phyloP scores from a whole-genome alignment of 495 filamentous ascomycete species.

The Filosporella fistucella region DNA sequence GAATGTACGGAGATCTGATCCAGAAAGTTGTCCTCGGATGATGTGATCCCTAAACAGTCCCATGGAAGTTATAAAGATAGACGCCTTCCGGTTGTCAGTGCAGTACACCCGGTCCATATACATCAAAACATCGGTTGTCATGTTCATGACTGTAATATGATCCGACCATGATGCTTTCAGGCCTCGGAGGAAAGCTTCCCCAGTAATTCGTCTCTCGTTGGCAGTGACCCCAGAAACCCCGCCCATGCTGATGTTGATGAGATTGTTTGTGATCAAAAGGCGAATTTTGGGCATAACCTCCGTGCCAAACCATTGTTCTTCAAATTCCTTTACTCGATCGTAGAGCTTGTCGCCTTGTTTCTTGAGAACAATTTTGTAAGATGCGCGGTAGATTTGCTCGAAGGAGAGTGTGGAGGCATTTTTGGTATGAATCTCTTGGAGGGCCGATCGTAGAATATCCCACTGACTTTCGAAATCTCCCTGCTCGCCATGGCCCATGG shows the following conservation, averaged over 20 bases:
- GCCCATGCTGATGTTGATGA: constrained; percentile 43
- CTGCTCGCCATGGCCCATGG: constrained; percentile 14
- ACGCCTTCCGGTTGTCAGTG: constrained; percentile 63
- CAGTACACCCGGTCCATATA: constrained; percentile 91
- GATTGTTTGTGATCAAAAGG: constrained; percentile 54
- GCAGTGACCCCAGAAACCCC: constrained; percentile 51
- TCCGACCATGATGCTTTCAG: constrained; percentile 79
- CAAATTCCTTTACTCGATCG: constrained; percentile 69
- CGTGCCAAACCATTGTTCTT: constrained; percentile 70
- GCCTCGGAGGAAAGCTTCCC: constrained; percentile 76
- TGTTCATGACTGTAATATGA: constrained; percentile 89
- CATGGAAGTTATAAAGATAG: constrained; percentile 81
- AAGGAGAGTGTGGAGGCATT: constrained; percentile 89
- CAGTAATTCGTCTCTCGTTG: constrained; percentile 71
- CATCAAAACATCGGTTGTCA: constrained; percentile 97
- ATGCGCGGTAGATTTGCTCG: constrained; percentile 90
- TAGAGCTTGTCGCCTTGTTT: constrained; percentile 86
- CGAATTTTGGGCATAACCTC: constrained; percentile 62
- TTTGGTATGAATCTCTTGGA: constrained; percentile 85
- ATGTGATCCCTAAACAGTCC: constrained; percentile 82
- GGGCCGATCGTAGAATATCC: constrained; percentile 65
- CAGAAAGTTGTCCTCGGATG: constrained; percentile 39
- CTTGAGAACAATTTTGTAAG: constrained; percentile 92
- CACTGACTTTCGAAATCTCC: constrained; percentile 52
- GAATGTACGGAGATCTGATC: constrained; percentile 47